These are phyloP conservation scores for Aphanomyces astaci DNA, from an alignment of 352 stramenopile species.

Conservation along the genomic window DNA sequence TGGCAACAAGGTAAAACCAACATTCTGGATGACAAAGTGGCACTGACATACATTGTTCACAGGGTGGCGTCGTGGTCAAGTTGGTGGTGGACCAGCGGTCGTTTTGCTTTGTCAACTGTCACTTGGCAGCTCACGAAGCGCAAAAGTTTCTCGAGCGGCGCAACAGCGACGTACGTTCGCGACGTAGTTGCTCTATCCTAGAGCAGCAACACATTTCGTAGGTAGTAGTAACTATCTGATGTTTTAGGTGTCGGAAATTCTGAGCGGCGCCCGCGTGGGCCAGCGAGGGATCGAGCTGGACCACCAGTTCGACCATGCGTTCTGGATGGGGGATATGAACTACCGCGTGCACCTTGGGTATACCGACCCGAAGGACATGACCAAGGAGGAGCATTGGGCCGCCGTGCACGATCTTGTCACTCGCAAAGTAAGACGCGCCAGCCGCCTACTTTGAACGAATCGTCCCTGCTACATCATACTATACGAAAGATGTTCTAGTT, in stretches of 20 bases:
- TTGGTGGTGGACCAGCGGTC: conserved; percentile 66
- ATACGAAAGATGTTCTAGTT: too few species aligned
- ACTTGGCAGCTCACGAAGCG: conserved; percentile 75
- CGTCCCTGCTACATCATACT: too few species aligned
- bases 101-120: conserved; percentile 80
- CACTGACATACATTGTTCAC: neutral
- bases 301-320: conserved; percentile 78
- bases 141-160: conserved; percentile 81
- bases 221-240: too few species aligned
- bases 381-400: conserved; percentile 57
- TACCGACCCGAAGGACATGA: conserved; percentile 33
- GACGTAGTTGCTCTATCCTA: too few species aligned
- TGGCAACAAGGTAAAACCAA: conserved; percentile 83
- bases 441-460: too few species aligned
- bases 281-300: conserved; percentile 64
- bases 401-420: conserved; percentile 52
- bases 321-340: conserved; percentile 84
- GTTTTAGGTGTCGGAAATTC: conserved; percentile 62
- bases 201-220: too few species aligned
- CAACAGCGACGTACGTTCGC: conserved; percentile 65
- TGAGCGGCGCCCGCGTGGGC: conserved; percentile 46
- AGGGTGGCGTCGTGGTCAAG: conserved; percentile 77
- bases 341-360: conserved; percentile 76
- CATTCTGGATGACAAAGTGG: too few species aligned
- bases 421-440: conserved; percentile 33